phyloP scores from a whole-genome alignment of 2,329 filamentous ascomycete species.

The Fusarium lyarnte region DNA sequence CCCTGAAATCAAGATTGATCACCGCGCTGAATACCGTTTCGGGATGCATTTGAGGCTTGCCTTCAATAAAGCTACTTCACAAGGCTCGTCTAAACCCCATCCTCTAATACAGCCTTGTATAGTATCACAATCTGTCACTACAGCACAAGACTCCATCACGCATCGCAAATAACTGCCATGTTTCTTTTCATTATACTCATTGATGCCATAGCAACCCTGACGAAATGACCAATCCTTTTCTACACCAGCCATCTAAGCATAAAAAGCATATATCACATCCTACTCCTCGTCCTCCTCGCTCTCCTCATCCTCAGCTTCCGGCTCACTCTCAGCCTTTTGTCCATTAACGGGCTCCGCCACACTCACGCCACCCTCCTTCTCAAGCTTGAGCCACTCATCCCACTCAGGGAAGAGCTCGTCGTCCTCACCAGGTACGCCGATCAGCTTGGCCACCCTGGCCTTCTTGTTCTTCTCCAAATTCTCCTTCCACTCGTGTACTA shows the following conservation, averaged over 20 bases:
- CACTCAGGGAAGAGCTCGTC: constrained; percentile 95
- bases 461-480: constrained; percentile 86
- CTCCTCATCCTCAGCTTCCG: constrained; percentile 38
- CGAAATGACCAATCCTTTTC: constrained; percentile 45
- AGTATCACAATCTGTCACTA: background rate
- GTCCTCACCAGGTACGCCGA: constrained; percentile 84
- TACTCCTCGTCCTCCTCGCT: constrained; percentile 43
- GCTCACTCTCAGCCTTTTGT: constrained; percentile 35
- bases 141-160: background rate
- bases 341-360: constrained; percentile 34
- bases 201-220: constrained; percentile 45
- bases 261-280: constrained; percentile 32
- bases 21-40: background rate
- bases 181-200: constrained; percentile 47
- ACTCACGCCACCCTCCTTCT: constrained; percentile 71
- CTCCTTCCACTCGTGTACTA: constrained; percentile 84
- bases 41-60: background rate
- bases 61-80: background rate
- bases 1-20: background rate
- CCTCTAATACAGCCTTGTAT: background rate
- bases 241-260: constrained; percentile 45
- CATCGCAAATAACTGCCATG: constrained; percentile 6
- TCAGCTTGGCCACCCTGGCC: constrained; percentile 81
- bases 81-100: background rate
- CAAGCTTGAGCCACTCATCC: constrained; percentile 87